Evolutionary conservation across 2,329 filamentous ascomycete species (phyloP), one percentile per base, ranked within the genome.

Genomic region (Aspergillus awamori): DNA sequence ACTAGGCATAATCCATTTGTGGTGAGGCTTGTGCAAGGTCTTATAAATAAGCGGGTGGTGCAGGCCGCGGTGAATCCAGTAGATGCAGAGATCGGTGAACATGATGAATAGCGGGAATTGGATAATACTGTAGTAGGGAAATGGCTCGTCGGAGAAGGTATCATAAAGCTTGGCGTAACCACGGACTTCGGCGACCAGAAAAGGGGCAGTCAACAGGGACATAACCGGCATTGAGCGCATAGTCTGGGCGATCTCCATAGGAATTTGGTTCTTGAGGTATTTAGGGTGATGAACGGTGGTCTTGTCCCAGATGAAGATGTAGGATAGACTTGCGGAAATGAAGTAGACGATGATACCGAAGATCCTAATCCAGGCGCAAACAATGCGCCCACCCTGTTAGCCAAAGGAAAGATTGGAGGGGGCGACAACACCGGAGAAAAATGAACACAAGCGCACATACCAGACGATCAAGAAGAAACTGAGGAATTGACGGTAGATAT

Each of bases 1-100:
- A 3, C 92, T 96, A 3, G 94, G 94, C 92, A 97, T 96, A 79
- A 98, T 97, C 94, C 94, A 98, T 83, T 97, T 97, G 87, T 98
- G 94, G 80, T 98, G 94, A 67, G 93, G 89, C 86, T 98, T 98
- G 86, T 98, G 94, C 53, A 97, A 84, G 67, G 83, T 83, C 82
- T 93, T 96, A 86, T 98, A 98, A 69, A 95, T 75, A 51, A 79
- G 73, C 15, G 91, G 91, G 78, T 93, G 89, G 79, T 97, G 93
- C 63, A 96, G 84, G 60, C 86, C 89, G 60, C 93, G 89, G 81
- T 96, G 93, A 71, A 96, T 94, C 85, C 90, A 92, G 84, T 97
- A 96, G 81, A 97, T 93, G 80, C 84, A 88, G 77, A 89, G 89
- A 79, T 97, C 93, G 80, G 93, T 96, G 76, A 96, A 96, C 73